Evolutionary conservation across 176 grass and related monocot genomes (phyloP).

Genomic region (Urochloa ruziziensis): DNA sequence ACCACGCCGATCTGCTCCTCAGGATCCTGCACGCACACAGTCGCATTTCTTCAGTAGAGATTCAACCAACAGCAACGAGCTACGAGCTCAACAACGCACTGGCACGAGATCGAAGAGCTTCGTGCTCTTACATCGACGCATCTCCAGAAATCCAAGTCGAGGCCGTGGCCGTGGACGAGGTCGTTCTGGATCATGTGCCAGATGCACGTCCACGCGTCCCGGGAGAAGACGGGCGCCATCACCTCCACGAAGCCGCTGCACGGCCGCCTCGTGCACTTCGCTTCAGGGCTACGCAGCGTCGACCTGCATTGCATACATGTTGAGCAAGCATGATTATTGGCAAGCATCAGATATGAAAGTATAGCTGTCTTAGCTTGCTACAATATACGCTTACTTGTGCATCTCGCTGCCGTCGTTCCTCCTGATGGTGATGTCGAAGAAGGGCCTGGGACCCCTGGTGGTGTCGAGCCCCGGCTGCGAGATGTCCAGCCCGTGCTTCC

Average conservation of each 20-base stretch:
- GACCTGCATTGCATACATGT: not conserved
- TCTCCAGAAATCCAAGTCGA: slow-evolving; percentile 33
- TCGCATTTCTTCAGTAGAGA: not conserved
- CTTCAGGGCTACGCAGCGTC: not conserved
- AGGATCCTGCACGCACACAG: not conserved
- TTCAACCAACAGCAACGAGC: too few relatives aligned
- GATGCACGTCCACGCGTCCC: slow-evolving; percentile 34
- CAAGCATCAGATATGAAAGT: too few relatives aligned
- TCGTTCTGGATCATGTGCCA: slow-evolving; percentile 50
- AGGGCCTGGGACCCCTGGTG: not conserved
- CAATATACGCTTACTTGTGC: too few relatives aligned
- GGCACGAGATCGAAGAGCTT: too few relatives aligned
- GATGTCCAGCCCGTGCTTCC: slow-evolving; percentile 13
- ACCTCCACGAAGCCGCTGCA: slow-evolving; percentile 48
- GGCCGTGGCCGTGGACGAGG: slow-evolving; percentile 16
- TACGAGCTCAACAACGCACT: too few relatives aligned
- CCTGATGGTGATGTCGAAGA: not conserved
- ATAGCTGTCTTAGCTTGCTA: too few relatives aligned
- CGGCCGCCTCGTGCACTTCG: not conserved
- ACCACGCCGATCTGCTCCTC: slow-evolving; percentile 10
- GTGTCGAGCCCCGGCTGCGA: slow-evolving; percentile 36
- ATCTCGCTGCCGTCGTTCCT: not conserved
- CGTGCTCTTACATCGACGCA: slow-evolving; percentile 27
- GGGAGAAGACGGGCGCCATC: slow-evolving; percentile 37
- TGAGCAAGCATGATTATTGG: too few relatives aligned